Evolutionary conservation across 2,329 filamentous ascomycete species (phyloP).

Genomic region (Cercospora zeae-maydis): DNA sequence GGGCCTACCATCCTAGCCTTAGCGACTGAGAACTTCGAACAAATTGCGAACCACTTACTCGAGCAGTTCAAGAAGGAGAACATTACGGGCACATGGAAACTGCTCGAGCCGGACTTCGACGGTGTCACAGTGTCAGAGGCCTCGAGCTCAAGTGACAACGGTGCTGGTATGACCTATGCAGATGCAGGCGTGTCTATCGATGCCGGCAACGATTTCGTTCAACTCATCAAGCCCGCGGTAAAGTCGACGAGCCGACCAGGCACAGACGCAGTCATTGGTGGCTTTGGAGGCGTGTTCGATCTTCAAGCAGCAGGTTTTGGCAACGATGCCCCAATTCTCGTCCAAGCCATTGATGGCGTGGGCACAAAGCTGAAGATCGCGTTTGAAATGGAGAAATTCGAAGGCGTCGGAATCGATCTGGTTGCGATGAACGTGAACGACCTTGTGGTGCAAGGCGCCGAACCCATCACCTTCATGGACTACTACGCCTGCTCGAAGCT

Average conservation of each 20-base stretch:
- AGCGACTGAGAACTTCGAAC: conserved; percentile 83
- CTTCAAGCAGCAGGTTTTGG: conserved; percentile 68
- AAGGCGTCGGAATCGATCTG: conserved; percentile 92
- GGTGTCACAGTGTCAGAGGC: conserved; percentile 44
- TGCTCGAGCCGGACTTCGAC: conserved; percentile 83
- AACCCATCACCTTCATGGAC: conserved; percentile 94
- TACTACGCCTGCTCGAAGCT: conserved; percentile 94
- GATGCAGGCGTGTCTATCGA: conserved; percentile 92
- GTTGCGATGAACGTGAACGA: conserved; percentile 99
- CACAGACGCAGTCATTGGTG: conserved; percentile 89
- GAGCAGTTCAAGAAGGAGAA: conserved; percentile 65
- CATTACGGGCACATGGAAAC: conserved; percentile 79
- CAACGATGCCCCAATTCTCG: conserved; percentile 69
- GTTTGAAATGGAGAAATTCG: conserved; percentile 81
- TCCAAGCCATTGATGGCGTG: conserved; percentile 94
- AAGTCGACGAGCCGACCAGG: conserved; percentile 78
- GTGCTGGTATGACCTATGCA: conserved; percentile 70
- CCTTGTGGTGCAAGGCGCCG: conserved; percentile 89
- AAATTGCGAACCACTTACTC: conserved; percentile 71
- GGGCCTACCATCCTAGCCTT: conserved; percentile 92
- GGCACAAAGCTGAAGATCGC: conserved; percentile 97
- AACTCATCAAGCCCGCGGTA: conserved; percentile 88
- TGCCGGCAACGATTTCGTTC: conserved; percentile 86
- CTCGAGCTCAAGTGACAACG: conserved; percentile 19
- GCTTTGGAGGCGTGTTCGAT: conserved; percentile 87